Evolutionary conservation across 164 flowering plant genomes (phyloP), one percentile per base, ranked within the genome.

Genomic region (Magnolia kwangsiensis): DNA sequence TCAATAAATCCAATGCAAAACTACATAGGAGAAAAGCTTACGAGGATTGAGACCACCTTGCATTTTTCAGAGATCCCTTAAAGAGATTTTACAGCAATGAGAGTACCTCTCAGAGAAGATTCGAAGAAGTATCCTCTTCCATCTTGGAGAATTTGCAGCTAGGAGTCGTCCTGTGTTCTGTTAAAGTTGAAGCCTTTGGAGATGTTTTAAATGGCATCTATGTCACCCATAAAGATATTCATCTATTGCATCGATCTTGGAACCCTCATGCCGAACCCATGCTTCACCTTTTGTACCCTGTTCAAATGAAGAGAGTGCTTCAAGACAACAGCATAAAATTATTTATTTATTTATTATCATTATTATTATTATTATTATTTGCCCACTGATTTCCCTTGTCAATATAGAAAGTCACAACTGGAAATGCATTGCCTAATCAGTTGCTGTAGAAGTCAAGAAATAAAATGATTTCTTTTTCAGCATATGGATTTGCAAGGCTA

Each of bases 211-310:
- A 63, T 16, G 66, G 21, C 19, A 31, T 68, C 71, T 24, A 27
- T 13, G 50, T 13, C n/a, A 31, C 71, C 18, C 31, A 19, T 14
- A 29, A 68, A 68, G 29, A 7, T 11, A 68, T 16, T 31, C n/a
- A 27, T 55, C 37, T 69, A 75, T 31, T 64, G 55, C 67, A 69
- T 29, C 5, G 72, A 61, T 69, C 78, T 69, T 1, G 73, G 78
- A 58, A 74, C 68, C 73, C 74, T 64, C 80, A 78, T 78, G 67
- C 80, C 80, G 69, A 78, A 78, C 21, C 80, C 80, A 74, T 59
- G 80, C 67, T 74, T 74, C 51, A 63, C 72, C 63, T 74, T 78
- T 72, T 73, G 69, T 51, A 78, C 76, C 51, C 79, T 77, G 79
- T 37, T 29, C 79, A 65, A 51, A 65, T 10, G 37, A 67, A 29